Base-by-base conservation (phyloP, 306 rosid species). In the cucumber (Cucumis sativus) region DNA sequence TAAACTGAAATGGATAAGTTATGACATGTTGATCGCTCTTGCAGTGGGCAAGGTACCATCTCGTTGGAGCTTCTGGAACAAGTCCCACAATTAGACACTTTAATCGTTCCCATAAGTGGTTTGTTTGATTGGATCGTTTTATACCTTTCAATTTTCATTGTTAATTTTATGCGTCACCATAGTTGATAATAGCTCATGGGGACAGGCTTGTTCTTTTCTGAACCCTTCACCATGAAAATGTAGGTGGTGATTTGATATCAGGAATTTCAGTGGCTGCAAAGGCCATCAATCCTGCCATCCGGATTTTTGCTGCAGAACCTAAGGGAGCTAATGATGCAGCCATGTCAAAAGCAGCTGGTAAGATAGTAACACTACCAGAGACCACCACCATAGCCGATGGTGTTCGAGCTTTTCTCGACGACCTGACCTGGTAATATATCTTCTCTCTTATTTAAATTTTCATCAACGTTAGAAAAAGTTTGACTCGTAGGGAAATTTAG, bases 181-280 rank as follows among this genome's bases (percentile, higher is more conserved):
- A 66, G 73, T 66, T 41, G 74, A 67, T 67, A 67, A 67, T 67
- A 67, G 6, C 21, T 33, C 4, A 12, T 12, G 43, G 55, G 52
- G 55, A 20, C 15, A 47, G 16, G 54, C 35, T 68, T 10, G 10
- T 68, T 10, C 43, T 30, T 13, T 20, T 41, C 75, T 68, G 75
- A 77, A 61, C 61, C 47, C 55, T 16, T 66, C 25, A 25, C 71
- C 71, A 74, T 78, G 72, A 69, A 85, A 65, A 80, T 86, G 84
- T 82, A 94, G 97, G 97, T 71, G 97, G 97, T 71, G 96, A 93
- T 82, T 81, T 91, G 81, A 85, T 91, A 87, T 90, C 98, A 41
- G 98, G 98, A 76, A 87, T 94, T 68, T 87, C 97, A 66, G 85
- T 91, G 86, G 98, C 96, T 83, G 98, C 98, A 82, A 94, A 92